These are phyloP conservation scores for Venustampulla echinocandica DNA, from an alignment of 495 filamentous ascomycete genomes.

Conservation along the genomic window DNA sequence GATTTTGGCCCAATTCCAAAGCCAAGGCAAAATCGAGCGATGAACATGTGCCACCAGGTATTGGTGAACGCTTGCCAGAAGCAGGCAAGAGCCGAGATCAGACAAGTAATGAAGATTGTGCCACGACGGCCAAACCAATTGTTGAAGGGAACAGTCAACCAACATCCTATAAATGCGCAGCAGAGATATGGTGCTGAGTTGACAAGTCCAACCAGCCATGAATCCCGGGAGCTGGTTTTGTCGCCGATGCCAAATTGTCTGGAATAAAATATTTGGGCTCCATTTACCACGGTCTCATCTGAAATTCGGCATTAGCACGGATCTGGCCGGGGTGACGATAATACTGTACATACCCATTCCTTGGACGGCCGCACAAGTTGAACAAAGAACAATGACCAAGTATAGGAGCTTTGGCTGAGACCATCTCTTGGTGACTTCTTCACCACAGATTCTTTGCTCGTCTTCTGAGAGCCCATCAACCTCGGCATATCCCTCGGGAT, in stretches of 20 bases:
- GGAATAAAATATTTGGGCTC: slow-evolving; percentile 61
- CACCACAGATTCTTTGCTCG: slow-evolving; percentile 49
- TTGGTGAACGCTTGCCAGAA: slow-evolving; percentile 71
- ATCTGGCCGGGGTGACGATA: not conserved
- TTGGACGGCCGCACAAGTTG: slow-evolving; percentile 56
- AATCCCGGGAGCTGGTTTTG: slow-evolving; percentile 23
- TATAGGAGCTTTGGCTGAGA: slow-evolving; percentile 63
- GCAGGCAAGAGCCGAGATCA: slow-evolving; percentile 57
- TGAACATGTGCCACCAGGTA: slow-evolving; percentile 63
- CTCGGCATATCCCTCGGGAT: slow-evolving; percentile 35
- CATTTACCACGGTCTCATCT: slow-evolving; percentile 75
- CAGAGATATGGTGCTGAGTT: slow-evolving; percentile 65
- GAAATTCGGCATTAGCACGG: slow-evolving; percentile 33
- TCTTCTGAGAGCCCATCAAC: slow-evolving; percentile 47
- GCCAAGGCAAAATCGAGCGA: slow-evolving; percentile 62
- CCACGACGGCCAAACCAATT: slow-evolving; percentile 70
- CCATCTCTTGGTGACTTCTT: slow-evolving; percentile 63
- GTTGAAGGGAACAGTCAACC: slow-evolving; percentile 77
- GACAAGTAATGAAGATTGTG: slow-evolving; percentile 72
- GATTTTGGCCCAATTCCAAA: slow-evolving; percentile 77
- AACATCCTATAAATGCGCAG: slow-evolving; percentile 71
- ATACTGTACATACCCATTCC: slow-evolving; percentile 47
- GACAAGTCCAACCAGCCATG: slow-evolving; percentile 63
- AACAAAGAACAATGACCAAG: slow-evolving; percentile 56
- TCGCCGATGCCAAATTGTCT: slow-evolving; percentile 60